Conservation (phyloP, 495 filamentous ascomycete genomes). For the Talaromyces stipitatus region DNA sequence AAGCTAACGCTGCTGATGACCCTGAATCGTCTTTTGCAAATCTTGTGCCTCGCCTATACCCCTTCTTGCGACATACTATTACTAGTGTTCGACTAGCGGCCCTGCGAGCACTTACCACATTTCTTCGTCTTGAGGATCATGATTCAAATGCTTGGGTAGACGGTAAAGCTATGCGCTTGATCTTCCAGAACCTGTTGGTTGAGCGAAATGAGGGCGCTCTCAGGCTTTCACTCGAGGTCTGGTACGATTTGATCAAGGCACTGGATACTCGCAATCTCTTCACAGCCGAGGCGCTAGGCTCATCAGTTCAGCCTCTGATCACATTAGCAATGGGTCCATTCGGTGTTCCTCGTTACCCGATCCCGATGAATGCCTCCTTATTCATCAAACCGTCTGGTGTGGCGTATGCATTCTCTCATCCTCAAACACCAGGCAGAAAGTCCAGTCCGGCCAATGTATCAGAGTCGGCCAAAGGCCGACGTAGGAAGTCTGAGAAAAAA, state of each 20-base stretch:
- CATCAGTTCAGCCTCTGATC: constrained; percentile 67
- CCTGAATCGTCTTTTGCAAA: constrained; percentile 81
- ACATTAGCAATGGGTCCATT: constrained; percentile 79
- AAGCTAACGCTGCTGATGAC: constrained; percentile 73
- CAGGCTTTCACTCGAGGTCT: constrained; percentile 75
- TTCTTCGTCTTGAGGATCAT: constrained; percentile 74
- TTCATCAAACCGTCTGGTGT: constrained; percentile 95
- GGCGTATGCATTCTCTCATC: constrained; percentile 53
- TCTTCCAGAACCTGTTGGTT: constrained; percentile 92
- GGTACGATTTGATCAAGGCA: constrained; percentile 66
- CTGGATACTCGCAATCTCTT: constrained; percentile 56
- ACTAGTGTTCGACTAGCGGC: constrained; percentile 91
- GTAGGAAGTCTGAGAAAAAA: constrained; percentile 75
- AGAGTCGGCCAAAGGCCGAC: constrained; percentile 50
- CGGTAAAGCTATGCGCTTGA: constrained; percentile 76
- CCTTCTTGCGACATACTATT: constrained; percentile 94
- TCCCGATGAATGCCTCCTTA: constrained; percentile 79
- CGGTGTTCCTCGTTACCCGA: constrained; percentile 78
- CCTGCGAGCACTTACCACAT: constrained; percentile 84
- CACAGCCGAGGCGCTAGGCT: constrained; percentile 50
- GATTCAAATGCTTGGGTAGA: constrained; percentile 87
- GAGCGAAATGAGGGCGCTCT: constrained; percentile 78
- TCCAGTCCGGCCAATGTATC: constrained; percentile 45
- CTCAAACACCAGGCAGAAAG: constrained; percentile 42
- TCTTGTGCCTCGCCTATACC: constrained; percentile 88